These are phyloP conservation scores for Oidiodendron maius DNA, from an alignment of 495 filamentous ascomycete genomes.

Conservation along the genomic window DNA sequence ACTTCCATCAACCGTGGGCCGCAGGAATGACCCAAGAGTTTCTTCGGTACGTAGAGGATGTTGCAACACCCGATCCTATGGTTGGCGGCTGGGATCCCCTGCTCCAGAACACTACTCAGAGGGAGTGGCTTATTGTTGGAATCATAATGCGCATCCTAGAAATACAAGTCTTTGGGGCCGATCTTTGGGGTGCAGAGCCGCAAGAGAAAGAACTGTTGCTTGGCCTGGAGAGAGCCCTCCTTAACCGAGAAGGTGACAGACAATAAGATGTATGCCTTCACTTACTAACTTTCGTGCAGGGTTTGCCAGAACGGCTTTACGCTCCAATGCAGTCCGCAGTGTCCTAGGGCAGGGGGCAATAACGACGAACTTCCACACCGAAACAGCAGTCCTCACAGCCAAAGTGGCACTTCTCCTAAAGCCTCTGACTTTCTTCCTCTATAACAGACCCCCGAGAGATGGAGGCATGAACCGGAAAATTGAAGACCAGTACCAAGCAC, in stretches of 20 bases:
- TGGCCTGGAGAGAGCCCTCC: conserved; percentile 26
- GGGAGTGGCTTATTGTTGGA: conserved; percentile 35
- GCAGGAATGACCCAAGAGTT: conserved; percentile 12
- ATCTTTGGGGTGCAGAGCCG: conserved; percentile 36
- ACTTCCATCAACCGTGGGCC: conserved; percentile 14
- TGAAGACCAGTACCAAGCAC: conserved; percentile 30
- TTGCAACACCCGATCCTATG: conserved; percentile 13
- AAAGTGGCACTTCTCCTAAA: conserved; percentile 34
- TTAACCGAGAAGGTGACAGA: conserved; percentile 32
- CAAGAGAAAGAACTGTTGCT: conserved; percentile 25
- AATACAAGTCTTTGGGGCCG: conserved; percentile 34
- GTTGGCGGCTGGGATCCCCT: conserved; percentile 36
- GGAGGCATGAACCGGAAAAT: conserved; percentile 13
- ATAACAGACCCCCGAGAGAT: conserved; percentile 15
- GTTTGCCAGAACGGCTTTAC: conserved; percentile 32
- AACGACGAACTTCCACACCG: conserved; percentile 33
- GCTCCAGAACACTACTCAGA: conserved; percentile 24
- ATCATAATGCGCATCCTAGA: conserved; percentile 36
- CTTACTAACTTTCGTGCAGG: no score
- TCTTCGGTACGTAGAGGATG: conserved; percentile 11
- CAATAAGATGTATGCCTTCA: not conserved
- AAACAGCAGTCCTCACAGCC: conserved; percentile 33
- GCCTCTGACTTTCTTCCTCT: conserved; percentile 32
- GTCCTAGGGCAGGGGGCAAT: conserved; percentile 23
- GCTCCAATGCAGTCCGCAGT: conserved; percentile 24